Conservation (phyloP, 2,329 filamentous ascomycete genomes). For the Cladosporium austrohemisphaericum region DNA sequence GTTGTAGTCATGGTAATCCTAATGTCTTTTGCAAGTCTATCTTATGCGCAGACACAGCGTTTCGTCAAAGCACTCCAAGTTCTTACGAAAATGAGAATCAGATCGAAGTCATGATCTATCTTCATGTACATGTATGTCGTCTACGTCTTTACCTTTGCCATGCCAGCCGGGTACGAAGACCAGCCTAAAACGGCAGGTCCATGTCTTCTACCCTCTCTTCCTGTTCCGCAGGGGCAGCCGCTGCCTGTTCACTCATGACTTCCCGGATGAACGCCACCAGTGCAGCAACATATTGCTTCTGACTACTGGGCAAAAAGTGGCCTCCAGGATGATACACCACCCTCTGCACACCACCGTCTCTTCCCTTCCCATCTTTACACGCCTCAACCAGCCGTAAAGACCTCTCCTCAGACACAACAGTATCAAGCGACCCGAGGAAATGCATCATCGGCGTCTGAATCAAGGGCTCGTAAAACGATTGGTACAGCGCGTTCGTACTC, state of each 20-base stretch:
- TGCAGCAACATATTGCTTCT: conserved; percentile 74
- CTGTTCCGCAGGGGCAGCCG: conserved; percentile 32
- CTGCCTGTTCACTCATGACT: conserved; percentile 40
- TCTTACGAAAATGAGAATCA: not conserved
- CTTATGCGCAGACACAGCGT: not conserved
- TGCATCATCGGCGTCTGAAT: conserved; percentile 76
- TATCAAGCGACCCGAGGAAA: conserved; percentile 78
- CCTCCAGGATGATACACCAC: conserved; percentile 78
- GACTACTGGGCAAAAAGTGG: conserved; percentile 76
- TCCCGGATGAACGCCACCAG: conserved; percentile 68
- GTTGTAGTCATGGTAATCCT: conserved; percentile 5
- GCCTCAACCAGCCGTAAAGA: conserved; percentile 64
- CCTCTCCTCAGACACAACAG: conserved; percentile 76
- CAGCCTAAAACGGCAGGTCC: conserved; percentile 61
- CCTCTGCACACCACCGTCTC: conserved; percentile 35
- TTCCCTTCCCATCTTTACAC: conserved; percentile 50
- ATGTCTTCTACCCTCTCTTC: conserved; percentile 63
- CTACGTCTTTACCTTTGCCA: too few species aligned
- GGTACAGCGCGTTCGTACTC: conserved; percentile 54
- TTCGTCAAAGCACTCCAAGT: not conserved
- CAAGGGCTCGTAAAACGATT: conserved; percentile 69
- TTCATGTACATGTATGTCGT: not conserved
- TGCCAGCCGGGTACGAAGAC: too few species aligned
- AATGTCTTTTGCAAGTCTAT: conserved; percentile 6
- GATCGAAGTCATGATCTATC: not conserved